A percentile compares a stretch with the other conserved stretches of the same genome.
Evolutionary conservation across 225 moss, liverwort and hornwort genomes (phyloP).

Genomic region (Thuidium tamariscinum): DNA sequence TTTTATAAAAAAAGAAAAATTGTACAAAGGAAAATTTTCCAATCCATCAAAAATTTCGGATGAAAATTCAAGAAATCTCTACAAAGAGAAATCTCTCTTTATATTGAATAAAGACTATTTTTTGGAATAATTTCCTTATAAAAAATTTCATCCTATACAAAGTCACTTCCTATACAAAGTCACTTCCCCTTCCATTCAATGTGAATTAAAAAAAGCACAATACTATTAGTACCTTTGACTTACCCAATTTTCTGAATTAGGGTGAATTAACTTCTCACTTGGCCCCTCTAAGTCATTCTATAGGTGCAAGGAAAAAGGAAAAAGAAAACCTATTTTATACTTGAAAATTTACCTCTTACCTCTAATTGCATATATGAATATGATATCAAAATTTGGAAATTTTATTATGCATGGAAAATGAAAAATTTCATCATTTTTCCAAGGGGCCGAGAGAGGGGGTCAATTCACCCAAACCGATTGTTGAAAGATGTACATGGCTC

Average conservation of each 20-base stretch:
- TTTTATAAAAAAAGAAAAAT: background rate
- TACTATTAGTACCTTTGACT: background rate
- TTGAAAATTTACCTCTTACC: too few relatives aligned
- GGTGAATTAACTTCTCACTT: too few relatives aligned
- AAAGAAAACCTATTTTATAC: too few relatives aligned
- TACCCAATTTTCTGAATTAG: fast-evolving
- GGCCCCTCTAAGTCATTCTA: too few relatives aligned
- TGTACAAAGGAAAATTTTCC: fast-evolving
- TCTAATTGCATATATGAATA: too few relatives aligned
- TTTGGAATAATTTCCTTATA: fast-evolving
- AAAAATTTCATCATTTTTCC: too few relatives aligned
- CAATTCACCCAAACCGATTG: too few relatives aligned
- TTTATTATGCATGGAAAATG: too few relatives aligned
- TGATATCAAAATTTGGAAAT: too few relatives aligned
- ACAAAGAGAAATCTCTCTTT: fast-evolving
- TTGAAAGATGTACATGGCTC: too few relatives aligned
- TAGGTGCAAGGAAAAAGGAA: too few relatives aligned
- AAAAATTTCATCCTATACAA: background rate
- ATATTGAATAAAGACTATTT: fast-evolving
- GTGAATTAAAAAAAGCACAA: background rate
- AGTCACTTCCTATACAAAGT: background rate
- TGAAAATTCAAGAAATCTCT: background rate
- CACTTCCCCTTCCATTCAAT: fast-evolving
- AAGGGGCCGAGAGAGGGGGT: too few relatives aligned
- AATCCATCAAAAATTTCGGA: background rate